phyloP scores from a whole-genome alignment of 306 rosid genomes.

The Vigna trinervia region DNA sequence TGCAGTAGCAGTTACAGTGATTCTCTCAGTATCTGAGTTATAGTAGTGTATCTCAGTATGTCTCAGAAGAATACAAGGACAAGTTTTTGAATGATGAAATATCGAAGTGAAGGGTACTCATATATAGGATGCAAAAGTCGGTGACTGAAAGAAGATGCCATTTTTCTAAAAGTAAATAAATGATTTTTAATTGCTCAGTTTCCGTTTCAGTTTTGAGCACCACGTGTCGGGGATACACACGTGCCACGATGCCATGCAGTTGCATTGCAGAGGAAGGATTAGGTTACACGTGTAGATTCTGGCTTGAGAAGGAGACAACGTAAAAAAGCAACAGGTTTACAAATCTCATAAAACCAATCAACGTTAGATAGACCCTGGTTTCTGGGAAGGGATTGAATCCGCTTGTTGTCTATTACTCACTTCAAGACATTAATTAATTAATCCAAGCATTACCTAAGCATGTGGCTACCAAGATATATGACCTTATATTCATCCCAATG shows the following conservation, averaged over 20 bases:
- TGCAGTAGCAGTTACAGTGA: neutral
- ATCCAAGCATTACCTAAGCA: neutral
- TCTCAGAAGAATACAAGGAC: neutral
- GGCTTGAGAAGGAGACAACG: neutral
- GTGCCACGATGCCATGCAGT: neutral
- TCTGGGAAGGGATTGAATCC: neutral
- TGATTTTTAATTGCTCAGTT: neutral
- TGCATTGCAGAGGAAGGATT: neutral
- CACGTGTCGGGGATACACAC: neutral
- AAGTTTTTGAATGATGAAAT: neutral
- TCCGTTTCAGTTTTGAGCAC: neutral
- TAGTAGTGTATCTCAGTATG: neutral
- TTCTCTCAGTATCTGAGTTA: neutral
- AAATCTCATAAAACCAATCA: neutral
- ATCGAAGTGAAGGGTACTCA: neutral
- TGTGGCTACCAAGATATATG: too few relatives aligned
- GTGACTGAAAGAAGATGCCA: neutral
- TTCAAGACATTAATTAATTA: neutral
- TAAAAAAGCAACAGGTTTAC: neutral
- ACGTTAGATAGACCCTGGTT: neutral
- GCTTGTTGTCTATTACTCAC: neutral
- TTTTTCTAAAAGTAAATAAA: neutral
- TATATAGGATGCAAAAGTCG: slow-evolving; percentile 8
- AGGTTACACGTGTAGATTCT: slow-evolving; percentile 7
- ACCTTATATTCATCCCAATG: too few relatives aligned